Evolutionary conservation across 768 basidiomycete genomes (phyloP).

Genomic region (Suillus discolor): DNA sequence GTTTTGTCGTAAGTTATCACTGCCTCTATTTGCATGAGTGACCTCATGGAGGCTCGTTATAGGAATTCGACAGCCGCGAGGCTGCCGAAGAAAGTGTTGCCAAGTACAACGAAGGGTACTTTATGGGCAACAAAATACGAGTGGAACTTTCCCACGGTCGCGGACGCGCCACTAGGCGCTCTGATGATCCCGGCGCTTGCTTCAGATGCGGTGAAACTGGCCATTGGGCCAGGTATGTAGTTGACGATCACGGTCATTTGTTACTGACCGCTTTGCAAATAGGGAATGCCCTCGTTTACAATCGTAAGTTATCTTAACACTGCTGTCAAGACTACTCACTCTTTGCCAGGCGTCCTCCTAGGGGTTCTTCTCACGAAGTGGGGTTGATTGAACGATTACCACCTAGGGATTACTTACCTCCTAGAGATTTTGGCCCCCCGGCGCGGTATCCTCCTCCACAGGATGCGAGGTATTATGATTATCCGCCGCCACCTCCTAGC

Average conservation of each 20-base stretch:
- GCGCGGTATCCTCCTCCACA: constrained; percentile 44
- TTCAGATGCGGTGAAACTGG: constrained; percentile 86
- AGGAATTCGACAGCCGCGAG: constrained; percentile 84
- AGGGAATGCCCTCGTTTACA: constrained; percentile 74
- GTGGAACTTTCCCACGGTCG: constrained; percentile 87
- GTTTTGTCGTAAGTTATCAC: constrained; percentile 74
- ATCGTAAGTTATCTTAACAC: constrained; percentile 44
- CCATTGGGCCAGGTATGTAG: constrained; percentile 83
- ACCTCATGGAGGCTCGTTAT: constrained; percentile 11
- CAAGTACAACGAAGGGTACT: constrained; percentile 87
- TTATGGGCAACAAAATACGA: constrained; percentile 92
- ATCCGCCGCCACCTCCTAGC: constrained; percentile 41
- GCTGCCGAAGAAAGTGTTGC: constrained; percentile 87
- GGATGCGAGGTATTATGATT: constrained; percentile 63
- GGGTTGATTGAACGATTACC: constrained; percentile 59
- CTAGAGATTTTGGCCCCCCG: constrained; percentile 43
- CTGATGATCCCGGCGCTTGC: constrained; percentile 87
- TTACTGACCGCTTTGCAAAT: constrained; percentile 9
- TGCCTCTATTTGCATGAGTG: neutral
- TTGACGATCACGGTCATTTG: neutral
- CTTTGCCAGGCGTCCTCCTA: constrained; percentile 35
- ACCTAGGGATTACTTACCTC: constrained; percentile 51
- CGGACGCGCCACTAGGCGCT: constrained; percentile 75
- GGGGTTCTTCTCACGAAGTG: constrained; percentile 48
- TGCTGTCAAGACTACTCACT: constrained; percentile 6